These are phyloP conservation scores for Croton laevigatus DNA, from an alignment of 441 rosid genomes.

Conservation along the genomic window DNA sequence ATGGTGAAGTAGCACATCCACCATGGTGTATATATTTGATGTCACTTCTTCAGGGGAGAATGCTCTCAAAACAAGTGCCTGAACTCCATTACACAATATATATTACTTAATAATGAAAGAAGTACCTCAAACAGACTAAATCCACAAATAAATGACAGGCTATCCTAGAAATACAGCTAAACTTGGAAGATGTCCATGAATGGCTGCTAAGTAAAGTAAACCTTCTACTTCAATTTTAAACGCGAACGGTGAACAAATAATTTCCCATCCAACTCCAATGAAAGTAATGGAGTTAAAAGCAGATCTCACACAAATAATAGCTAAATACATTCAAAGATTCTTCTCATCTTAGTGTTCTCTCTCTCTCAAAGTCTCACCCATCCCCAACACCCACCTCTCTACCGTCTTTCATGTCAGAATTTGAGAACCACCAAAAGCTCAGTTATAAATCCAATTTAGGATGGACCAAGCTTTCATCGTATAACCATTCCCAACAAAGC, in stretches of 20 bases:
- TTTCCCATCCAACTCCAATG: not conserved
- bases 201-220: not conserved
- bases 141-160: not conserved
- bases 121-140: conserved; percentile 16
- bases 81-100: conserved; percentile 24
- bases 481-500: conserved; percentile 13
- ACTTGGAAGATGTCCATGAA: not conserved
- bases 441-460: conserved; percentile 2
- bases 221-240: not conserved
- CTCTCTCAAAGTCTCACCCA: not conserved
- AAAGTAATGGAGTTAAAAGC: not conserved
- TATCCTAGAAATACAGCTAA: not conserved
- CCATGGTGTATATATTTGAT: conserved; percentile 88
- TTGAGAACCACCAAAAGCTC: not conserved
- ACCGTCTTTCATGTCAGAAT: not conserved
- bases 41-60: conserved; percentile 95
- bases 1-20: conserved; percentile 88
- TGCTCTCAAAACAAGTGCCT: conserved; percentile 86
- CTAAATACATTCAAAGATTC: not conserved
- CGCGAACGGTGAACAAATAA: not conserved
- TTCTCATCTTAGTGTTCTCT: not conserved
- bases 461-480: conserved; percentile 1
- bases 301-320: not conserved
- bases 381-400: not conserved
- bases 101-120: conserved; percentile 15